Evolutionary conservation across 495 filamentous ascomycete species (phyloP).

Genomic region (Apodospora peruviana): DNA sequence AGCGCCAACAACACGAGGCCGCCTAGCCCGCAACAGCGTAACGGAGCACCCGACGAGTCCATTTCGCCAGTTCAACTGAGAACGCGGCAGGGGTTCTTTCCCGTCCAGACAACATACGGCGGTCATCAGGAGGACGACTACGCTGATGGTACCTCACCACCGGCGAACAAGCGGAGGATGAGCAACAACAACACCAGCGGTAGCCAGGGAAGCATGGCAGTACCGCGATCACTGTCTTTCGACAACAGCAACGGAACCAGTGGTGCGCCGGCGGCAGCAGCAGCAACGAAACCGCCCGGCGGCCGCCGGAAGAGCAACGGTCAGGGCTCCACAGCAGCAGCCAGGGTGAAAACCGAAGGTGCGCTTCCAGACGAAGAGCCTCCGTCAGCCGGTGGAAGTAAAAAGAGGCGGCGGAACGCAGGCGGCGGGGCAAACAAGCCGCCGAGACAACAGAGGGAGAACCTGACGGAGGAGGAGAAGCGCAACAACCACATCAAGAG

Average conservation of each 20-base stretch:
- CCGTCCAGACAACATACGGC: neutral
- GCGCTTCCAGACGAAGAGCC: neutral
- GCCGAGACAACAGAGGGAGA: conserved; percentile 64
- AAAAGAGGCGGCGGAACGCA: neutral
- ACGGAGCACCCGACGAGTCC: neutral
- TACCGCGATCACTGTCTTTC: no score
- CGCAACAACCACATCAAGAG: conserved; percentile 82
- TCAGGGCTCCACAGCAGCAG: no score
- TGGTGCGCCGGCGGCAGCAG: neutral
- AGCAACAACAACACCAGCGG: neutral
- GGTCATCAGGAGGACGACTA: no score
- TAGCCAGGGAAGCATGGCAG: no score
- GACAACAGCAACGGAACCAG: neutral
- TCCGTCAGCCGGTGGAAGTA: conserved; percentile 3
- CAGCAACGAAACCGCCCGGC: conserved; percentile 9
- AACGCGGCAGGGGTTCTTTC: neutral
- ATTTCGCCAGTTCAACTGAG: neutral
- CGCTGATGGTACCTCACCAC: neutral
- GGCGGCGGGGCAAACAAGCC: conserved; percentile 31
- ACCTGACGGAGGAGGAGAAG: conserved; percentile 79
- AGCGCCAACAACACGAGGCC: neutral
- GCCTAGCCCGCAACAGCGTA: neutral
- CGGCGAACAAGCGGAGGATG: neutral
- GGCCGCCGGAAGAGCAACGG: conserved; percentile 3
- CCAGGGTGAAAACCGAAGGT: no score